A percentile compares a stretch with the other conserved stretches of the same genome.
These are phyloP conservation scores for Lantana camara DNA, from an alignment of 257 asterid genomes.

Conservation along the genomic window DNA sequence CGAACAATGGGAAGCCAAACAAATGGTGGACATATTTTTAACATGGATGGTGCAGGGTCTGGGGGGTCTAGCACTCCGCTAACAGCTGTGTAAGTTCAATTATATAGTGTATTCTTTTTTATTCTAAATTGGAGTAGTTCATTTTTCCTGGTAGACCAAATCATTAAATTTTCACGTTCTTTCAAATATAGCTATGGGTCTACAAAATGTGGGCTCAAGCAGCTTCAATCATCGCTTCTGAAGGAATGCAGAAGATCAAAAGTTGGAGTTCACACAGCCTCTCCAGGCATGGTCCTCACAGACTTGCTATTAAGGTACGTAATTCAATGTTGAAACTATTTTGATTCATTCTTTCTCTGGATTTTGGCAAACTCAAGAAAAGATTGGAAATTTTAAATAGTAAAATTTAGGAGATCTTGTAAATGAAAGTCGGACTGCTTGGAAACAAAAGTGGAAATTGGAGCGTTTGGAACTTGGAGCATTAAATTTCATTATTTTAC, in stretches of 20 bases:
- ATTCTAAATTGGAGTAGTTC: slow-evolving; percentile 14
- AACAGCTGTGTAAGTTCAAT: slow-evolving; percentile 85
- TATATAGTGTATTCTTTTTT: slow-evolving; percentile 2
- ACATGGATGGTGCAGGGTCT: slow-evolving; percentile 99
- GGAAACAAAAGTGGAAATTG: too few species aligned
- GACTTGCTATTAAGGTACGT: slow-evolving; percentile 90
- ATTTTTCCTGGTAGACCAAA: slow-evolving; percentile 11
- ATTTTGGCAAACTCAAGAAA: too few species aligned
- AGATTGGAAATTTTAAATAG: too few species aligned
- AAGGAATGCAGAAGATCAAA: slow-evolving; percentile 75
- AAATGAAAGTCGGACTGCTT: too few species aligned
- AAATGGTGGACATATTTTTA: slow-evolving; percentile 88
- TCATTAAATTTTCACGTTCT: slow-evolving; percentile 16
- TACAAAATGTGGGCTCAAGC: slow-evolving; percentile 97
- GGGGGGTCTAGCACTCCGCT: slow-evolving; percentile 99
- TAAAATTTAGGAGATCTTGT: too few species aligned
- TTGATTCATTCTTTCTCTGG: neutral
- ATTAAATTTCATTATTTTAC: too few species aligned
- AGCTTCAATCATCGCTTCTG: slow-evolving; percentile 91
- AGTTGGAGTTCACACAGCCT: slow-evolving; percentile 97
- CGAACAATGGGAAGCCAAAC: slow-evolving; percentile 59
- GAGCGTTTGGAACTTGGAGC: too few species aligned
- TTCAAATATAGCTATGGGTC: slow-evolving; percentile 73
- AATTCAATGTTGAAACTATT: slow-evolving; percentile 15
- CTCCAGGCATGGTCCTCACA: slow-evolving; percentile 99